A percentile compares a stretch with the other conserved stretches of the same genome.
These are phyloP conservation scores for Pachysandra terminalis DNA, from an alignment of 164 flowering plant genomes.

Conservation along the genomic window DNA sequence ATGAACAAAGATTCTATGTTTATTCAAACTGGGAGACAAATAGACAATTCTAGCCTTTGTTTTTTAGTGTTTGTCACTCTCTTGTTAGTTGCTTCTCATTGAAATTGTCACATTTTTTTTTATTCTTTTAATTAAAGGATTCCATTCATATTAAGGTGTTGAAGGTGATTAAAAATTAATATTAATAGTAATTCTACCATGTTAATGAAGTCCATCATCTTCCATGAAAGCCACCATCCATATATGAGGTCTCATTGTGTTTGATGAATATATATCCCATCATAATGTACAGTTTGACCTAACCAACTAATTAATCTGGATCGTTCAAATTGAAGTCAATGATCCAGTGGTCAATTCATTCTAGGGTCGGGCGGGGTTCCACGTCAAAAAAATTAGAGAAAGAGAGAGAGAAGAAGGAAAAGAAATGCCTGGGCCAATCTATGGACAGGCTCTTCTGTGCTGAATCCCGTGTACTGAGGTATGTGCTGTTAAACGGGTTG, in stretches of 20 bases:
- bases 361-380: too few relatives aligned
- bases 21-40: neutral
- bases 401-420: too few relatives aligned
- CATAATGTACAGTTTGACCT: too few relatives aligned
- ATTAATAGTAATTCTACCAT: neutral
- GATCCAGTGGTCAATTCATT: too few relatives aligned
- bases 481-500: too few relatives aligned
- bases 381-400: too few relatives aligned
- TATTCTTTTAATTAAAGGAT: neutral
- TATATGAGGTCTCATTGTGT: neutral
- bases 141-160: neutral
- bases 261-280: too few relatives aligned
- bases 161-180: neutral
- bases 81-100: neutral
- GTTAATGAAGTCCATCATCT: neutral
- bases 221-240: neutral
- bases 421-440: too few relatives aligned
- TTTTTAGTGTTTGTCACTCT: conserved; percentile 7
- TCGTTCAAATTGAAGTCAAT: too few relatives aligned
- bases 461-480: too few relatives aligned
- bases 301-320: too few relatives aligned
- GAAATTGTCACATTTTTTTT: neutral
- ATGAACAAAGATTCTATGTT: neutral
- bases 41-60: neutral
- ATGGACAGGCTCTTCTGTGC: too few relatives aligned